A percentile compares a stretch with the other conserved stretches of the same genome.
phyloP scores from a whole-genome alignment of 2,329 filamentous ascomycete species.

The Neoascochyta sp. region DNA sequence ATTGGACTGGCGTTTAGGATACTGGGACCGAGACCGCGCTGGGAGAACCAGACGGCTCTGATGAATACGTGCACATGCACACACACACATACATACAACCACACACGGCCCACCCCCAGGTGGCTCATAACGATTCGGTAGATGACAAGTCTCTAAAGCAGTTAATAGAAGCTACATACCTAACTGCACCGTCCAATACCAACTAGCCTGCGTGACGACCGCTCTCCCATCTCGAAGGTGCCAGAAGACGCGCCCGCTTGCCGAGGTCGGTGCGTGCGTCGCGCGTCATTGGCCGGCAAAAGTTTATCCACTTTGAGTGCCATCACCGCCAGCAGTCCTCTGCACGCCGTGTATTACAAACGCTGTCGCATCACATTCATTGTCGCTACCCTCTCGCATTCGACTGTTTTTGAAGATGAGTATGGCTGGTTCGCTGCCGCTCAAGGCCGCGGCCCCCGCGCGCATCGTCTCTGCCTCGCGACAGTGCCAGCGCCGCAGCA shows the following conservation, averaged over 20 bases:
- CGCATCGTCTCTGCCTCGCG: slow-evolving; percentile 31
- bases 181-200: too few relatives aligned
- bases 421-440: slow-evolving; percentile 32
- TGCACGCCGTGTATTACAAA: slow-evolving; percentile 3
- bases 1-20: slow-evolving; percentile 28
- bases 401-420: slow-evolving; percentile 26
- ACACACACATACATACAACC: too few relatives aligned
- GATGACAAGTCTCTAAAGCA: too few relatives aligned
- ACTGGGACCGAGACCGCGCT: too few relatives aligned
- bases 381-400: slow-evolving; percentile 5
- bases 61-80: too few relatives aligned
- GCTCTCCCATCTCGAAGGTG: slow-evolving; percentile 24
- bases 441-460: slow-evolving; percentile 31
- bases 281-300: slow-evolving; percentile 16
- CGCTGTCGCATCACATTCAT: slow-evolving; percentile 17
- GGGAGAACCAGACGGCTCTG: too few relatives aligned
- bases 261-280: slow-evolving; percentile 15
- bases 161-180: too few relatives aligned
- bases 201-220: too few relatives aligned
- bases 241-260: slow-evolving; percentile 21
- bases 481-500: slow-evolving; percentile 29
- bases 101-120: too few relatives aligned
- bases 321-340: slow-evolving; percentile 1
- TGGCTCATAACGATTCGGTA: too few relatives aligned
- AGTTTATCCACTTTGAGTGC: slow-evolving; percentile 6